These are phyloP conservation scores for Antrodiella citrinella DNA, from an alignment of 768 basidiomycete genomes.

Conservation along the genomic window DNA sequence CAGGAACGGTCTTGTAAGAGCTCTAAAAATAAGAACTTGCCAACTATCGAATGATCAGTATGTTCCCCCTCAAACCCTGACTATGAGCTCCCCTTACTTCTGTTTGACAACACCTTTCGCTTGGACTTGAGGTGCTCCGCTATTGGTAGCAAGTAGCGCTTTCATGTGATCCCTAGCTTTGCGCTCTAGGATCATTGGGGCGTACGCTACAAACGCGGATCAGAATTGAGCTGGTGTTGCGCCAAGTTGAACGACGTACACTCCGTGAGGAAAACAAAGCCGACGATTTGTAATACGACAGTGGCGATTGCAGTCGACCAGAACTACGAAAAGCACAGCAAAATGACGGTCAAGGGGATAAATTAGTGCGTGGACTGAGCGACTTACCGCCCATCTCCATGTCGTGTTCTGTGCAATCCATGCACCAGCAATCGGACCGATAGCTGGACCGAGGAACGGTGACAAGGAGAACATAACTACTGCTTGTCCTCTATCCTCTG, in stretches of 20 bases:
- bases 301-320: slow-evolving; percentile 56
- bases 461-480: slow-evolving; percentile 51
- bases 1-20: slow-evolving; percentile 55
- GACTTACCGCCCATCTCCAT: slow-evolving; percentile 62
- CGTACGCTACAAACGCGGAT: slow-evolving; percentile 11
- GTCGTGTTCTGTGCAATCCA: slow-evolving; percentile 53
- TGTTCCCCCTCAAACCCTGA: background rate
- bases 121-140: slow-evolving; percentile 26
- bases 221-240: background rate
- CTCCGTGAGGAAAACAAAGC: slow-evolving; percentile 48
- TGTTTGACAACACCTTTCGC: slow-evolving; percentile 25
- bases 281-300: slow-evolving; percentile 40
- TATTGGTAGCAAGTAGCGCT: slow-evolving; percentile 23
- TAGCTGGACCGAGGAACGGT: slow-evolving; percentile 52
- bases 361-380: too few relatives aligned
- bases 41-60: slow-evolving; percentile 29
- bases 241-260: slow-evolving; percentile 28
- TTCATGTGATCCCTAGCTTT: slow-evolving; percentile 39
- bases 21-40: slow-evolving; percentile 40
- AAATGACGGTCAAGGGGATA: too few relatives aligned
- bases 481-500: slow-evolving; percentile 54
- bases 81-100: background rate
- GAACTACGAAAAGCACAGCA: slow-evolving; percentile 38
- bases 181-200: slow-evolving; percentile 27
- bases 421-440: slow-evolving; percentile 54